Conservation (phyloP, 495 filamentous ascomycete genomes). For the Penicillium manginii region DNA sequence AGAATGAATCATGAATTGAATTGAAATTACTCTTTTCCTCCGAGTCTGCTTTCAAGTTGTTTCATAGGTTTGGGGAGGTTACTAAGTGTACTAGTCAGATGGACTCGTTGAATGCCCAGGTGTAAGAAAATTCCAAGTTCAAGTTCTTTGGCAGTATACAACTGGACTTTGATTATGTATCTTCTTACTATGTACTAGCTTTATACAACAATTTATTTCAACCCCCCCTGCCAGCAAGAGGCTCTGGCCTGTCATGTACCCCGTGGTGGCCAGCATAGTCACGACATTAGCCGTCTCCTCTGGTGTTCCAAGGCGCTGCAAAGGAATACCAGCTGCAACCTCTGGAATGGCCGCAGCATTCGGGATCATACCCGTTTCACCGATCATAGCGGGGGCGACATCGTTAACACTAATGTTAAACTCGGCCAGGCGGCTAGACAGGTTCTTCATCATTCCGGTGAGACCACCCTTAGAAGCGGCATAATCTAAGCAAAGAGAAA, state of each 20-base stretch:
- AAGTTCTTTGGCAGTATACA: neutral
- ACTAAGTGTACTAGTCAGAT: no score
- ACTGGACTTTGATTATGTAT: conserved; percentile 4
- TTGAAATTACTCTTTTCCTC: neutral
- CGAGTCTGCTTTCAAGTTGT: no score
- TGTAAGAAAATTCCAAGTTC: no score
- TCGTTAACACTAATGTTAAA: conserved; percentile 75
- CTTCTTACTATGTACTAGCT: conserved; percentile 1
- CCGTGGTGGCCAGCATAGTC: conserved; percentile 66
- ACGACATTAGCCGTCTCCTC: conserved; percentile 72
- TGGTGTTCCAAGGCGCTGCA: conserved; percentile 65
- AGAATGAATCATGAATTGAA: conserved; percentile 7
- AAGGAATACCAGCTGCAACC: conserved; percentile 59
- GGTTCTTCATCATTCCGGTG: conserved; percentile 67
- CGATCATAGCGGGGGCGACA: conserved; percentile 76
- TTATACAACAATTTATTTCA: conserved; percentile 38
- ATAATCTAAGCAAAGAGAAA: conserved; percentile 51
- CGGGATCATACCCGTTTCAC: conserved; percentile 68
- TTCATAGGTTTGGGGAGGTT: no score
- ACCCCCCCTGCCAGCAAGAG: conserved; percentile 61
- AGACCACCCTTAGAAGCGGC: conserved; percentile 68
- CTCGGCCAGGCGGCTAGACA: conserved; percentile 62
- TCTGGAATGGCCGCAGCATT: conserved; percentile 57
- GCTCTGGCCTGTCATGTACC: conserved; percentile 70
- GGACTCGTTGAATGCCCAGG: no score